These are phyloP conservation scores for Trichothecium sympodiale DNA, from an alignment of 2,329 filamentous ascomycete genomes.

Conservation along the genomic window DNA sequence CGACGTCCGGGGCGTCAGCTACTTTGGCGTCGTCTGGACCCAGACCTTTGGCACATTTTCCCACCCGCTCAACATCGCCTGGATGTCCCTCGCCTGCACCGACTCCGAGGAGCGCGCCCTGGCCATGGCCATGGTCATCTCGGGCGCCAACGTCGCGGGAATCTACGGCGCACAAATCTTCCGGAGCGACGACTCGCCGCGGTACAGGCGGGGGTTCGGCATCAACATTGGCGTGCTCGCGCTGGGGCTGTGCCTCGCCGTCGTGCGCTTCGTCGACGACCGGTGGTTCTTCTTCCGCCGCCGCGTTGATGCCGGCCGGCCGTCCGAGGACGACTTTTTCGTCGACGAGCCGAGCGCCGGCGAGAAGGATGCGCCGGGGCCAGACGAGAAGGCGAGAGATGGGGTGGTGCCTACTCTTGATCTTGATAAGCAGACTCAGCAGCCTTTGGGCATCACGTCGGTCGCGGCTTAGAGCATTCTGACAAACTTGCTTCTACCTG, in stretches of 20 bases:
- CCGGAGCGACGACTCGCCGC: slow-evolving; percentile 36
- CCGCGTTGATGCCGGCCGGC: background rate
- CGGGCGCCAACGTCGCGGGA: slow-evolving; percentile 50
- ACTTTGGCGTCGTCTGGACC: slow-evolving; percentile 45
- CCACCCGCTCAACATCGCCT: slow-evolving; percentile 48
- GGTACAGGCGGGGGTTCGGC: slow-evolving; percentile 39
- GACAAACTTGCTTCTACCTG: too few relatives aligned
- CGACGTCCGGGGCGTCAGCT: slow-evolving; percentile 27
- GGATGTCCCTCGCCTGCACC: slow-evolving; percentile 44
- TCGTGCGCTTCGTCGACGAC: slow-evolving; percentile 32
- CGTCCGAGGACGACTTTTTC: too few relatives aligned
- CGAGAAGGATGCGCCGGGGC: too few relatives aligned
- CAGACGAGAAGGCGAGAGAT: too few relatives aligned
- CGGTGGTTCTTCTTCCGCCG: background rate
- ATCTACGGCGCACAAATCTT: slow-evolving; percentile 53
- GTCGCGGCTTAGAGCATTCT: too few relatives aligned
- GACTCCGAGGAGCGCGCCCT: slow-evolving; percentile 47
- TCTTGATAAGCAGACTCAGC: too few relatives aligned
- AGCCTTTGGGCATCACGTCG: too few relatives aligned
- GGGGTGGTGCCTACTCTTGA: too few relatives aligned
- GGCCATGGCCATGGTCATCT: slow-evolving; percentile 50
- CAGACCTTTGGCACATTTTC: slow-evolving; percentile 43
- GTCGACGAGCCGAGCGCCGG: too few relatives aligned
- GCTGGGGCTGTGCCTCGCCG: slow-evolving; percentile 28
- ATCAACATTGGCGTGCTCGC: slow-evolving; percentile 31